phyloP scores from a whole-genome alignment of 164 flowering plant genomes.

The Piper betle region DNA sequence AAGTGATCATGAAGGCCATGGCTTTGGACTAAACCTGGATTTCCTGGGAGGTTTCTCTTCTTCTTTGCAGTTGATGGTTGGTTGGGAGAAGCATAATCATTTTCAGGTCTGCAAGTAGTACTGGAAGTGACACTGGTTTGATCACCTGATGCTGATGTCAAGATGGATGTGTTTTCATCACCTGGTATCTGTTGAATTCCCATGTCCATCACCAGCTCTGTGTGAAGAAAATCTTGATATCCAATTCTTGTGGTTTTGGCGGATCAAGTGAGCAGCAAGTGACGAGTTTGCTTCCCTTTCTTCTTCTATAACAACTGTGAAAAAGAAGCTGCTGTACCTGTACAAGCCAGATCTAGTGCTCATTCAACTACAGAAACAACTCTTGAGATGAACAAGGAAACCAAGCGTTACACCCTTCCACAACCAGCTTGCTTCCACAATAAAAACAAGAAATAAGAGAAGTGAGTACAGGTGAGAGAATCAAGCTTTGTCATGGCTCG shows the following conservation, averaged over 20 bases:
- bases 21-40: conserved; percentile 41
- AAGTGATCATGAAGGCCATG: not conserved
- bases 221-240: not conserved
- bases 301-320: not conserved
- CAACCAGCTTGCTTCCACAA: too few relatives aligned
- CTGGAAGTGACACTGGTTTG: conserved; percentile 54
- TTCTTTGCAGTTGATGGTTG: conserved; percentile 29
- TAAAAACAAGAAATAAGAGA: too few relatives aligned
- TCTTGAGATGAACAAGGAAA: conserved; percentile 10
- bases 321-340: not conserved
- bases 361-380: not conserved
- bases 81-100: conserved; percentile 17
- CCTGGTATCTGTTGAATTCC: conserved; percentile 20
- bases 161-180: conserved; percentile 70
- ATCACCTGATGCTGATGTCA: conserved; percentile 60
- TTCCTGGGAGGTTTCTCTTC: conserved; percentile 79
- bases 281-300: not conserved
- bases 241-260: conserved; percentile 5
- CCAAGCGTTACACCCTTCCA: too few relatives aligned
- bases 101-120: conserved; percentile 20
- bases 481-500: too few relatives aligned
- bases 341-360: conserved; percentile 1
- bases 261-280: conserved; percentile 3
- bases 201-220: conserved; percentile 27
- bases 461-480: too few relatives aligned